These are phyloP conservation scores for Globisporangium cederbergense DNA, from an alignment of 352 stramenopile species.

Conservation along the genomic window DNA sequence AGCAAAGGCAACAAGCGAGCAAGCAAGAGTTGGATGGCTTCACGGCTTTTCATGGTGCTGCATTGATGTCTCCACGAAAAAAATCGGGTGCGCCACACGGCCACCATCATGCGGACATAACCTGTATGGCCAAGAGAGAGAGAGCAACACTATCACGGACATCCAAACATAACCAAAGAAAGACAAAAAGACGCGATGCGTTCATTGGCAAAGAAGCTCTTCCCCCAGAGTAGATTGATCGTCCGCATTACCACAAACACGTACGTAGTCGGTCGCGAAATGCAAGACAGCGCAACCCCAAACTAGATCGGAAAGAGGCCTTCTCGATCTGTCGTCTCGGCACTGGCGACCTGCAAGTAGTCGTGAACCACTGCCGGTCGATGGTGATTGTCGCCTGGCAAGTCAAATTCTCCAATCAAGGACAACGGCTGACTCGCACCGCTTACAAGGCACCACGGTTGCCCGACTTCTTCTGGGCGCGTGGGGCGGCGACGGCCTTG, in stretches of 20 bases:
- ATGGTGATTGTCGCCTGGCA: constrained; percentile 7
- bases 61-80: too few relatives aligned
- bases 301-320: constrained; percentile 12
- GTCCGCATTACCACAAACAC: constrained; percentile 9
- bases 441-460: constrained; percentile 87
- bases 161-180: neutral
- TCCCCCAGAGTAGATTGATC: constrained; percentile 24
- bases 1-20: too few relatives aligned
- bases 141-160: neutral
- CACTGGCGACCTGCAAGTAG: constrained; percentile 8
- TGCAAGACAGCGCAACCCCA: constrained; percentile 1
- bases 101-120: neutral
- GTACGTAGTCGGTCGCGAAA: neutral
- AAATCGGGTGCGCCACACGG: too few relatives aligned
- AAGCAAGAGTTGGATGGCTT: neutral
- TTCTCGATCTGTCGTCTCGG: constrained; percentile 4
- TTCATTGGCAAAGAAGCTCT: constrained; percentile 29
- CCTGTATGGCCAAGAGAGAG: neutral
- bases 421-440: constrained; percentile 20
- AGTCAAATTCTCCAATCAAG: constrained; percentile 11
- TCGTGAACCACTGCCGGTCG: constrained; percentile 1
- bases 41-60: neutral
- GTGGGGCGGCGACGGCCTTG: constrained; percentile 63
- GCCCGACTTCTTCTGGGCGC: constrained; percentile 86
- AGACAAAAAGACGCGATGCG: neutral